These are phyloP conservation scores for Xerocomellus intermedius DNA, from an alignment of 768 basidiomycete genomes.

Conservation along the genomic window DNA sequence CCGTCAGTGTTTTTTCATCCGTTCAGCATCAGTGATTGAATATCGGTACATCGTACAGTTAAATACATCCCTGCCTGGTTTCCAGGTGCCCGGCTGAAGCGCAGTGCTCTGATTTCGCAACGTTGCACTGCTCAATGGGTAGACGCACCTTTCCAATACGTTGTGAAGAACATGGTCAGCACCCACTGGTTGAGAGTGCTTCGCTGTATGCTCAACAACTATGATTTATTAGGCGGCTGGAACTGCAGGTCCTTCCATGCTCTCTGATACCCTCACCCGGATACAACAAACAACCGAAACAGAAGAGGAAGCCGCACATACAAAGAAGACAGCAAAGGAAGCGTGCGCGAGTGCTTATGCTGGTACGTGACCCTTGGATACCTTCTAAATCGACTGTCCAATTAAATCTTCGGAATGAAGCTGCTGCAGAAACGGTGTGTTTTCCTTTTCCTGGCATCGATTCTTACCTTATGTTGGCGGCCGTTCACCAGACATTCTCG, in stretches of 20 bases:
- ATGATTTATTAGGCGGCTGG: slow-evolving; percentile 6
- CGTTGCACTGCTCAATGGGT: not conserved
- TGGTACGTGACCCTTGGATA: not conserved
- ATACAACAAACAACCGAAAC: not conserved
- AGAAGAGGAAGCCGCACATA: not conserved
- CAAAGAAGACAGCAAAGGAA: slow-evolving; percentile 5
- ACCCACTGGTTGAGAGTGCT: not conserved
- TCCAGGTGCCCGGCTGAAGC: slow-evolving; percentile 8
- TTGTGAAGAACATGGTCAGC: slow-evolving; percentile 10
- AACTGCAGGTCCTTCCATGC: slow-evolving; percentile 10
- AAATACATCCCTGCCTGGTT: slow-evolving; percentile 9
- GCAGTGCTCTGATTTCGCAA: slow-evolving; percentile 2
- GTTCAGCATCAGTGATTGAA: not conserved
- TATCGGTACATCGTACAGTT: not conserved
- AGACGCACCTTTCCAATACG: slow-evolving; percentile 12
- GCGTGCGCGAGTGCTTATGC: slow-evolving; percentile 8
- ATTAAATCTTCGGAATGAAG: not conserved
- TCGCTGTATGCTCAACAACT: not conserved
- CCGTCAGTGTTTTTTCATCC: not conserved
- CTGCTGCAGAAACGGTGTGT: slow-evolving; percentile 11
- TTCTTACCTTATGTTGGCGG: not conserved
- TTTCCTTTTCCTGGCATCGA: not conserved
- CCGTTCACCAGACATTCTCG: not conserved
- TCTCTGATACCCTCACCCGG: slow-evolving; percentile 9
- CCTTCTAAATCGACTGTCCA: not conserved